phyloP scores from a whole-genome alignment of 2,329 filamentous ascomycete genomes.

The Tothia fuscella region DNA sequence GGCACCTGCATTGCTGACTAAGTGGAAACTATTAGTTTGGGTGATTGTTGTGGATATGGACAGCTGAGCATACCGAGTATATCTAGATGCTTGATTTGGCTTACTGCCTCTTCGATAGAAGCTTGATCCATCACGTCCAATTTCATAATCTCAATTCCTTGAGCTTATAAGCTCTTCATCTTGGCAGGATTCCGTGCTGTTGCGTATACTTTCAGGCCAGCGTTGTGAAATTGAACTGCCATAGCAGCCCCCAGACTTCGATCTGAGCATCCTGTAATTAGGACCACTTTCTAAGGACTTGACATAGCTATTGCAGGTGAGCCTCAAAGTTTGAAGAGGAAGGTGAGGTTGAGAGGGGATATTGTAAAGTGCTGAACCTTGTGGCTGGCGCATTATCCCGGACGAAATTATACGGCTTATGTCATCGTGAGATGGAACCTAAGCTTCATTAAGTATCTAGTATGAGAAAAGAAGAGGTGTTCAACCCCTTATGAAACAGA shows the following conservation, averaged over 20 bases:
- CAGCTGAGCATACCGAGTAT: constrained; percentile 10
- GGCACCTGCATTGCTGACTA: constrained; percentile 47
- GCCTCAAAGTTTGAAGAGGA: too few relatives aligned
- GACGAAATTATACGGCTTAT: too few relatives aligned
- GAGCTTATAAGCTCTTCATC: constrained; percentile 15
- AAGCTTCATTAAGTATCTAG: too few relatives aligned
- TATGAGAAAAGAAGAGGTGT: too few relatives aligned
- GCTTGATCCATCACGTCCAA: constrained; percentile 22
- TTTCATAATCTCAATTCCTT: constrained; percentile 19
- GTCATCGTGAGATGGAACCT: too few relatives aligned
- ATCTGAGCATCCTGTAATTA: constrained; percentile 20
- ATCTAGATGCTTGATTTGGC: constrained; percentile 5
- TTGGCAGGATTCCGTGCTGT: constrained; percentile 28
- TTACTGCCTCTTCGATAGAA: constrained; percentile 16
- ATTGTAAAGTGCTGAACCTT: too few relatives aligned
- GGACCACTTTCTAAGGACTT: constrained; percentile 12
- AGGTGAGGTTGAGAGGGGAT: too few relatives aligned
- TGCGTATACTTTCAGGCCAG: constrained; percentile 30
- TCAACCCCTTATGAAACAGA: too few relatives aligned
- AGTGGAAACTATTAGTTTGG: constrained; percentile 19
- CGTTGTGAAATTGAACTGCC: constrained; percentile 24
- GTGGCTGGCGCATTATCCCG: too few relatives aligned
- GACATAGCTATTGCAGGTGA: too few relatives aligned
- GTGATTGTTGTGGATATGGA: neutral
- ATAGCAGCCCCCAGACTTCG: constrained; percentile 31